phyloP scores from a whole-genome alignment of 2,329 filamentous ascomycete genomes.

The Colletotrichum euphorbiae region DNA sequence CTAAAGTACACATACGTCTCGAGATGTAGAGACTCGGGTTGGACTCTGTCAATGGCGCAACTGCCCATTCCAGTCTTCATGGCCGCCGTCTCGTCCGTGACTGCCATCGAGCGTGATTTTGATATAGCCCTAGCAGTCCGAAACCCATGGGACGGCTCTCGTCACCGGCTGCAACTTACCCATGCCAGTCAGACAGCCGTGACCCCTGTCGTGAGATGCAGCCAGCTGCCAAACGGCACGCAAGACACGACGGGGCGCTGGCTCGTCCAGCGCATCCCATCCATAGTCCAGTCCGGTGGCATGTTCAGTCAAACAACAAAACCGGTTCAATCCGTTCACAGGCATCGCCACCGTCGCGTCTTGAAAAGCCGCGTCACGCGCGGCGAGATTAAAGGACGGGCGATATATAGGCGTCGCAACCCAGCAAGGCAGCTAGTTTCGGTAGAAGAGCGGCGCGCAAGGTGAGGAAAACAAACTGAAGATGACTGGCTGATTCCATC shows the following conservation, averaged over 20 bases:
- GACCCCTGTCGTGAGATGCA: conserved; percentile 16
- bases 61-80: neutral
- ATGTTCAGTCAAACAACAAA: neutral
- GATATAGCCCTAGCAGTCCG: conserved; percentile 9
- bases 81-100: neutral
- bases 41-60: neutral
- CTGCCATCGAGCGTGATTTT: neutral
- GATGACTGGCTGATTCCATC: conserved; percentile 11
- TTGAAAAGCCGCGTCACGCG: neutral
- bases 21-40: conserved; percentile 15
- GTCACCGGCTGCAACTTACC: neutral
- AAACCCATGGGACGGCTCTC: conserved; percentile 31
- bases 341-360: neutral
- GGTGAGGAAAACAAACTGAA: neutral
- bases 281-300: neutral
- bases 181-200: conserved; percentile 15
- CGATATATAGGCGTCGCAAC: neutral
- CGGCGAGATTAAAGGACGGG: neutral
- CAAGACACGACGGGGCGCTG: conserved; percentile 12
- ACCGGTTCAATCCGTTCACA: neutral
- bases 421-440: neutral
- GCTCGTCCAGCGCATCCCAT: conserved; percentile 9
- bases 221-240: conserved; percentile 9
- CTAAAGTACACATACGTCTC: conserved; percentile 26
- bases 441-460: conserved; percentile 13